Evolutionary conservation across 176 grass and related monocot genomes (phyloP).

Genomic region (Oryza coarctata): DNA sequence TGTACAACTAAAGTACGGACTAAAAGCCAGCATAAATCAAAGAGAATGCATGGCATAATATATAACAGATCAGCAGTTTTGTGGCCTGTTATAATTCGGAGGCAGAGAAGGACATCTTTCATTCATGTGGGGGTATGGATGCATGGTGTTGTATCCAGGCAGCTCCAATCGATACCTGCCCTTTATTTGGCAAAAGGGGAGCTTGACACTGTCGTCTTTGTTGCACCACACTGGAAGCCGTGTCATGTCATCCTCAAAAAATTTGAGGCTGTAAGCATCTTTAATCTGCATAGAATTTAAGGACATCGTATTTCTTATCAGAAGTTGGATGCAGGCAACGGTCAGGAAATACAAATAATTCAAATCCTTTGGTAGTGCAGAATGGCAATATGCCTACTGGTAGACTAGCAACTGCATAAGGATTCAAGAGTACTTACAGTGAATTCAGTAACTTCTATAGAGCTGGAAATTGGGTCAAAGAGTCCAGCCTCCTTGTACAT

Average conservation of each 20-base stretch:
- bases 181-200: conserved; percentile 93
- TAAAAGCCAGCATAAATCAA: conserved; percentile 19
- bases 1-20: conserved; percentile 36
- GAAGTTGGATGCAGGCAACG: neutral
- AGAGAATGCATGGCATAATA: neutral
- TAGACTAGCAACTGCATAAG: neutral
- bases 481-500: conserved; percentile 98
- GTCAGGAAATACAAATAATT: neutral
- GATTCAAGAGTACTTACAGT: conserved; percentile 57
- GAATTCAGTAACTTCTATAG: conserved; percentile 90
- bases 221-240: conserved; percentile 87
- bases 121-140: conserved; percentile 87
- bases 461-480: conserved; percentile 58
- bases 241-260: conserved; percentile 71
- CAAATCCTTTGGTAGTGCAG: neutral
- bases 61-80: conserved; percentile 48
- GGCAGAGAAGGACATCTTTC: conserved; percentile 84
- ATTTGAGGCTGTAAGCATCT: conserved; percentile 93
- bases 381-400: neutral
- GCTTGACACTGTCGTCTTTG: conserved; percentile 74
- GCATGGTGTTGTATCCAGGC: conserved; percentile 80
- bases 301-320: neutral
- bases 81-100: conserved; percentile 56
- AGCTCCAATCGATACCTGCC: conserved; percentile 94
- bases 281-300: conserved; percentile 67